Evolutionary conservation across 2,329 filamentous ascomycete species (phyloP).

Genomic region (Fusarium temperatum): DNA sequence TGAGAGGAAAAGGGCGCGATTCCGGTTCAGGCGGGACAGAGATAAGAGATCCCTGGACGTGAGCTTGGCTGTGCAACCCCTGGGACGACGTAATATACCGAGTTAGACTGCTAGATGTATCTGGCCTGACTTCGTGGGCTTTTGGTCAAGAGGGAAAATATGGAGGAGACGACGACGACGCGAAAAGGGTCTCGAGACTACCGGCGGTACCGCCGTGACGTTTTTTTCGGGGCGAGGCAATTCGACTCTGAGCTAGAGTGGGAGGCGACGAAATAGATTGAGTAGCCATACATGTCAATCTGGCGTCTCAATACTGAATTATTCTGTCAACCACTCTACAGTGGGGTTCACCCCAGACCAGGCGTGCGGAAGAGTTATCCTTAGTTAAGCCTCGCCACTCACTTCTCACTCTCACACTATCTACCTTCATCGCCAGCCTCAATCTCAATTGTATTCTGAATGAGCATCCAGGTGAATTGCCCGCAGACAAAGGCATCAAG

Average conservation of each 20-base stretch:
- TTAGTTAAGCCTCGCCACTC: constrained; percentile 6
- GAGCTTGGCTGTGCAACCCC: constrained; percentile 5
- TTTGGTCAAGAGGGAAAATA: not conserved
- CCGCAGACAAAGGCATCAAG: not conserved
- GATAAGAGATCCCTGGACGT: constrained; percentile 28
- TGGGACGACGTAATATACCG: not conserved
- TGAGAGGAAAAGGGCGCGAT: constrained; percentile 1
- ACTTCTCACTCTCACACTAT: not conserved
- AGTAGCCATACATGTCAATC: accelerated
- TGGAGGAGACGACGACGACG: not conserved
- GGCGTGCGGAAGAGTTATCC: constrained; percentile 1
- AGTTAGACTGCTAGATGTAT: not conserved
- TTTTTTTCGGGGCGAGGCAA: constrained; percentile 16
- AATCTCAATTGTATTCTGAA: not conserved
- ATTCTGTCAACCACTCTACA: not conserved
- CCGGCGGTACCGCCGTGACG: constrained; percentile 9
- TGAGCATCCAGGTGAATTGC: not conserved
- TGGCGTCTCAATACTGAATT: not conserved
- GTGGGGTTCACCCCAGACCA: constrained; percentile 34
- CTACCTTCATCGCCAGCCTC: not conserved
- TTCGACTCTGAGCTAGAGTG: not conserved
- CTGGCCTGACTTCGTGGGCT: not conserved
- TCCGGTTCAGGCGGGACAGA: constrained; percentile 7
- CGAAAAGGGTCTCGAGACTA: constrained; percentile 1
- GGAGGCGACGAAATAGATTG: not conserved